Base-by-base conservation (phyloP, 2,329 filamentous ascomycete genomes). In the Lasiodiplodia sp. region DNA sequence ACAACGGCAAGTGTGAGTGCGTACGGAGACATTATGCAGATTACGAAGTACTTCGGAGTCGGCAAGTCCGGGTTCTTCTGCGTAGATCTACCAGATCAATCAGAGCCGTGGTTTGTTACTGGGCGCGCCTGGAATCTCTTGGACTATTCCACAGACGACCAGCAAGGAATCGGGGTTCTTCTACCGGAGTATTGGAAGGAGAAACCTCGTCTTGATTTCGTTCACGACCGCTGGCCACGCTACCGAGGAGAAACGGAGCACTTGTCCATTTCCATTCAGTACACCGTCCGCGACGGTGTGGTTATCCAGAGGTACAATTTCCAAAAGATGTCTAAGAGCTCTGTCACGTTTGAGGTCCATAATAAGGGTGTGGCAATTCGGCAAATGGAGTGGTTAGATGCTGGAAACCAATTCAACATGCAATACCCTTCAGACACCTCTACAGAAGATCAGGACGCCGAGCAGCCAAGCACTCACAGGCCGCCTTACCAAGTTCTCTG, bases 291-390 rank as follows among this genome's bases (percentile, higher is more conserved):
- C 1, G 31, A 34, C 1, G 31, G 31, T 10, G 31, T 34, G 0
- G 31, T 34, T 0, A 34, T 34, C 8, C 31, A 34, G 31, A 34
- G 8, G 2, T 34, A 34, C 31, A 34, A 34, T 3, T 10, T 34
- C 31, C 7, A 34, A 3, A 34, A 34, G 31, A 2, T 1, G 1
- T 34, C 31, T 34, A 1, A 34, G 8, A 3, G 2, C 8, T 2
- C 7, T 34, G 0, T 10, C 31, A 10, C 31, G 0, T 34, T 34
- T 34, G 8, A 0, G 2, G 0, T 34, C 1, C 31, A 34, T 2
- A 2, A 34, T 10, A 34, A 34, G 31, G 31, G 31, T 3, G 2
- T 34, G 0, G 8, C 31, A 10, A 34, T 34, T 0, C 31, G 31
- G 6, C 31, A 34, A 3, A 7, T 34, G 31, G 31, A 34, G 8